Percentiles rank a stretch among this genome's conserved stretches.
Conservation (phyloP, 371 early-diverging fungal genomes). For the Lichtheimia ramosa region DNA sequence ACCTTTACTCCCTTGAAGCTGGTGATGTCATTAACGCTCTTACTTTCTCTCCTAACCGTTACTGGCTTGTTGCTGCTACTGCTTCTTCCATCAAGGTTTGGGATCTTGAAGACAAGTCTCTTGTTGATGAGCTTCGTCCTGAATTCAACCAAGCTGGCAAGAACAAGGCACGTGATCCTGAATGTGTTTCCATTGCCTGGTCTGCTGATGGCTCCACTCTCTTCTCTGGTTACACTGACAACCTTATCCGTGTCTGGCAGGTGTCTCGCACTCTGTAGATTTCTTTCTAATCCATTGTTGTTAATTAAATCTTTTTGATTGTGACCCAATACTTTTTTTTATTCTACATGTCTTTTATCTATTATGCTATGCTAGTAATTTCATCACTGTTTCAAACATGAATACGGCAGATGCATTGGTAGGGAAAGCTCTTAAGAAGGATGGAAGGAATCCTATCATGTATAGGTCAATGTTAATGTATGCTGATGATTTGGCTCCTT, state of each 20-base stretch:
- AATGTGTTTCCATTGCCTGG: slow-evolving; percentile 96
- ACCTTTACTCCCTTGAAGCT: slow-evolving; percentile 98
- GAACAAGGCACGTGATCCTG: slow-evolving; percentile 72
- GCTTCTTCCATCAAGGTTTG: slow-evolving; percentile 97
- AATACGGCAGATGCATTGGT: slow-evolving; percentile 88
- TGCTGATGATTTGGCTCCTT: too few relatives aligned
- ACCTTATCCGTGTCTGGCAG: slow-evolving; percentile 93
- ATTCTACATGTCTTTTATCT: slow-evolving; percentile 18
- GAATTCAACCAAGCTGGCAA: slow-evolving; percentile 80
- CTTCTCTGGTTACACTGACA: slow-evolving; percentile 98
- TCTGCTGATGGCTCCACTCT: slow-evolving; percentile 97
- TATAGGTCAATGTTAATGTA: too few relatives aligned
- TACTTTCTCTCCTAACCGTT: slow-evolving; percentile 98
- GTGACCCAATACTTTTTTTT: not conserved
- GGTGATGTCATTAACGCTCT: slow-evolving; percentile 95
- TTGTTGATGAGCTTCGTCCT: slow-evolving; percentile 95
- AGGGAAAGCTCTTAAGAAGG: slow-evolving; percentile 87
- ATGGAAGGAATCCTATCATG: slow-evolving; percentile 74
- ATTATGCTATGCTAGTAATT: slow-evolving; percentile 20
- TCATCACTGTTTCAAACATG: slow-evolving; percentile 74
- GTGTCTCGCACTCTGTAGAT: slow-evolving; percentile 68
- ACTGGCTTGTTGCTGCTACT: slow-evolving; percentile 99
- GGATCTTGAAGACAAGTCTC: slow-evolving; percentile 97
- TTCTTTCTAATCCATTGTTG: not conserved
- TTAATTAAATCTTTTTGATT: too few relatives aligned